A percentile compares a stretch with the other conserved stretches of the same genome.
Evolutionary conservation across 495 filamentous ascomycete species (phyloP).

Genomic region (Aspergillus taichungensis): DNA sequence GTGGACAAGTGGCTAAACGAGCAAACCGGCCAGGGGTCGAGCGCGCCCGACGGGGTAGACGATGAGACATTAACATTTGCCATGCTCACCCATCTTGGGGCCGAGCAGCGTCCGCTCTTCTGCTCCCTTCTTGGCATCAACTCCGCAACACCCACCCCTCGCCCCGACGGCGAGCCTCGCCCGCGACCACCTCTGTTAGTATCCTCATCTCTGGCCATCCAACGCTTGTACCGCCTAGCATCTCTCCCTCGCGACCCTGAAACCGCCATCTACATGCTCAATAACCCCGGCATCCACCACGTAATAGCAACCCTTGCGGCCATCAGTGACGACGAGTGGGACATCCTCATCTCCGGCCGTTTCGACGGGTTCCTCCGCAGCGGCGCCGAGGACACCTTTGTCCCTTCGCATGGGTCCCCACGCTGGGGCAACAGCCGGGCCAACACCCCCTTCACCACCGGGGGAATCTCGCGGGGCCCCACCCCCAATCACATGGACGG

Average conservation of each 20-base stretch:
- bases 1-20: slow-evolving; percentile 81
- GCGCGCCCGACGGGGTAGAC: slow-evolving; percentile 75
- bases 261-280: slow-evolving; percentile 79
- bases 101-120: slow-evolving; percentile 66
- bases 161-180: slow-evolving; percentile 40
- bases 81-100: slow-evolving; percentile 77
- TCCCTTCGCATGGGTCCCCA: slow-evolving; percentile 5
- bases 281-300: slow-evolving; percentile 71
- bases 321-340: slow-evolving; percentile 86
- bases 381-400: slow-evolving; percentile 62
- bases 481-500: slow-evolving; percentile 32
- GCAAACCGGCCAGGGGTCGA: slow-evolving; percentile 61
- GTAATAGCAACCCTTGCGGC: slow-evolving; percentile 80
- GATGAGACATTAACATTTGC: slow-evolving; percentile 89
- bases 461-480: slow-evolving; percentile 30
- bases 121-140: slow-evolving; percentile 66
- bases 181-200: slow-evolving; percentile 58
- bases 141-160: slow-evolving; percentile 36
- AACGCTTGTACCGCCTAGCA: slow-evolving; percentile 72
- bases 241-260: slow-evolving; percentile 71
- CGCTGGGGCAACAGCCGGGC: slow-evolving; percentile 34
- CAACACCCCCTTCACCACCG: slow-evolving; percentile 34
- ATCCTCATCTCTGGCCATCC: slow-evolving; percentile 65
- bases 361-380: slow-evolving; percentile 97
- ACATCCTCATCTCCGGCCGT: slow-evolving; percentile 88